phyloP scores from a whole-genome alignment of 192 early-diverging fungal genomes.

The Diversispora epigaea region DNA sequence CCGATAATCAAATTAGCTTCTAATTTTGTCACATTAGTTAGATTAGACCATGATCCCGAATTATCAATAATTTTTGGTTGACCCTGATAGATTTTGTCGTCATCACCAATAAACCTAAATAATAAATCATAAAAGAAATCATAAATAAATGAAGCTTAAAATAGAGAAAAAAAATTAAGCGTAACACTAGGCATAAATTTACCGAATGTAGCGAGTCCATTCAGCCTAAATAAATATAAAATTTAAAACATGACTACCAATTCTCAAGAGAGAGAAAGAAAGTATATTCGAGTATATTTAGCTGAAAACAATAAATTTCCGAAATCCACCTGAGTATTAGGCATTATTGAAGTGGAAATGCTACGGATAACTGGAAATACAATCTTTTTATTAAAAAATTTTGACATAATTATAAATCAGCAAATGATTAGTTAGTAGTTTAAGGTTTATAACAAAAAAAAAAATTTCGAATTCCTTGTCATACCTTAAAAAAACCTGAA shows the following conservation, averaged over 20 bases:
- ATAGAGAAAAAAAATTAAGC: too few relatives aligned
- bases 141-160: background rate
- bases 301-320: too few relatives aligned
- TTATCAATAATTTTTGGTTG: conserved; percentile 38
- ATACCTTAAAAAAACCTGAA: too few relatives aligned
- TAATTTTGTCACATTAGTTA: conserved; percentile 14
- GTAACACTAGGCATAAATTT: background rate
- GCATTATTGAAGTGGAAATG: too few relatives aligned
- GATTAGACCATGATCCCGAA: conserved; percentile 8
- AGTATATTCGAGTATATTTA: too few relatives aligned
- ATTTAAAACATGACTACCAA: background rate
- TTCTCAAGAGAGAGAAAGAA: background rate
- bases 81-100: conserved; percentile 50
- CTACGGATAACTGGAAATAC: too few relatives aligned
- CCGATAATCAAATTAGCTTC: conserved; percentile 50
- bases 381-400: too few relatives aligned
- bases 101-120: conserved; percentile 50
- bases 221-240: background rate
- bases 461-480: too few relatives aligned
- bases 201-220: conserved; percentile 45
- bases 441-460: too few relatives aligned
- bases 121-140: background rate
- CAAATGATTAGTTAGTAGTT: too few relatives aligned
- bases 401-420: too few relatives aligned
- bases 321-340: too few relatives aligned